Evolutionary conservation across 495 filamentous ascomycete genomes (phyloP), one percentile per base, ranked within the genome.

Genomic region (Talaromyces proteolyticus): DNA sequence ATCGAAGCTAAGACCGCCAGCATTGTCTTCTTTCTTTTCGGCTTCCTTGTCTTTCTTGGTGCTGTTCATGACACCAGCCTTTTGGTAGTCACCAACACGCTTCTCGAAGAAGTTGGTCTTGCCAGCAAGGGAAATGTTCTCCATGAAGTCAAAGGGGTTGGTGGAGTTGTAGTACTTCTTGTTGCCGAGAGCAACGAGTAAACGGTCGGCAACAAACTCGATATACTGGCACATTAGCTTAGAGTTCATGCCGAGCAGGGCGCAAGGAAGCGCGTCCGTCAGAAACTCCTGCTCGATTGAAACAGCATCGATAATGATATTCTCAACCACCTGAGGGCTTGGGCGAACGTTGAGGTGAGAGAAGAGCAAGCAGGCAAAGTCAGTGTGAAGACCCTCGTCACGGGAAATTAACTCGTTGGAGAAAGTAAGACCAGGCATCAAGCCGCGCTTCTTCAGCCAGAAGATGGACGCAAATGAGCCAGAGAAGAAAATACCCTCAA

Each of bases 101-200:
- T 98, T 98, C 84, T 98, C 93, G 70, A 98, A 98, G 87, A 98
- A 98, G 80, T 98, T 98, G 68, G 93, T 98, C 86, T 98, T 98
- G 70, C 93, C 93, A 22, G 91, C 88, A 24, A 98, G 78, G 8
- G 93, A 97, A 74, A 98, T 98, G 62, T 90, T 92, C 81, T 98
- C 93, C 93, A 98, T 98, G 74, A 98, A 98, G 80, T 98, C 93
- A 71, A 98, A 98, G 57, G 93, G 93, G 74, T 98, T 98, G 65
- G 87, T 78, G 22, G 84, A 75, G 60, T 92, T 83, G 82, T 94
- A 98, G 65, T 87, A 78, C 79, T 96, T 97, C 56, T 85, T 78
- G 69, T 95, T 95, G 57, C 93, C 93, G 37, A 98, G 86, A 37
- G 93, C 81, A 25, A 96, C 70, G 18, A 98, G 82, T 17, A 98